Base-by-base conservation (phyloP, 495 filamentous ascomycete genomes). In the Talaromyces thailandensis region DNA sequence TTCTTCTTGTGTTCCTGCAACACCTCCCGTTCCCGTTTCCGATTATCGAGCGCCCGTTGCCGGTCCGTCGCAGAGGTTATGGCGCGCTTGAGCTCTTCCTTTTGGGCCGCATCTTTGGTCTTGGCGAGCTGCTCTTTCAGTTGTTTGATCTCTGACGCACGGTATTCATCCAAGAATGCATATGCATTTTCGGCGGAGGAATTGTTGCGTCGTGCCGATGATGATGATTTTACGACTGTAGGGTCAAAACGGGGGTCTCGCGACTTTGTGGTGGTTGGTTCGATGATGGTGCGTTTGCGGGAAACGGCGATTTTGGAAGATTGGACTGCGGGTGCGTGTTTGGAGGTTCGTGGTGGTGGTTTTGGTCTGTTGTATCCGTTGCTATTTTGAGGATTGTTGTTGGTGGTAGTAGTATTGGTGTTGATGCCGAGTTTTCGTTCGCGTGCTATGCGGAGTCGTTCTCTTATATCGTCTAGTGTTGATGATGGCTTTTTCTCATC, bases 161-260 rank as follows among this genome's bases (percentile, higher is more conserved):
- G 82, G 77, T 98, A 98, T 58, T 88, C 88, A 63, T 93, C 85
- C 24, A 98, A 76, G 74, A 98, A 98, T 0, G 82, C 75, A 75
- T 98, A 98, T 26, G 87, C 87, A 56, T 83, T 81, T 43, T 84
- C 70, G 61, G 88, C 84, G 9, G 84, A 63, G 18, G 69, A 60
- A 37, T 77, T 73, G 64, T 62, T 68, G 12, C 70, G 68, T 3
- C 61, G 62, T 18, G 69, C 69, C 1, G 64, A 61, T 5, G 32
- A 66, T 21, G 70, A 70, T 51, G 71, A 63, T 11, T 18, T n/a
- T 56, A 18, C 52, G 26, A 82, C 77, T 1, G 81, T 78, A 12
- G 82, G 78, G 31, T 92, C 86, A 74, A 98, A 98, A 29, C 94
- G 86, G n/a, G 94, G 94, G 71, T 98, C 94, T 9, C 93, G 86